A percentile compares a stretch with the other conserved stretches of the same genome.
These are phyloP conservation scores for Xylaria telfairii DNA, from an alignment of 495 filamentous ascomycete species.

Conservation along the genomic window DNA sequence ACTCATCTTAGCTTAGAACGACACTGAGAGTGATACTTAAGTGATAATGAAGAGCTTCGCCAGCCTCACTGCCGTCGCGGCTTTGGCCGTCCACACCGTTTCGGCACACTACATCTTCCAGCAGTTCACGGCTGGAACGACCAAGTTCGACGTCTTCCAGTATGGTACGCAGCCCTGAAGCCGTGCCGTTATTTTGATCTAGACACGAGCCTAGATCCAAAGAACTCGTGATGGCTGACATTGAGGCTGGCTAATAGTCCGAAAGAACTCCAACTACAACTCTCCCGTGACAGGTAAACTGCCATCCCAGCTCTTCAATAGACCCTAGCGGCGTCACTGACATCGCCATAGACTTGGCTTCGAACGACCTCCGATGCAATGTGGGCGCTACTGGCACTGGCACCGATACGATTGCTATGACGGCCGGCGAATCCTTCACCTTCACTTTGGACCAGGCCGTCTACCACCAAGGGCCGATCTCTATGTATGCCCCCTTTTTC, in stretches of 20 bases:
- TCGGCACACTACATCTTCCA: conserved; percentile 44
- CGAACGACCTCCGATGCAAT: conserved; percentile 58
- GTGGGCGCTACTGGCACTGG: conserved; percentile 50
- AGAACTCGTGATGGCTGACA: not conserved
- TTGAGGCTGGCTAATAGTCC: conserved; percentile 33
- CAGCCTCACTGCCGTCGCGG: conserved; percentile 33
- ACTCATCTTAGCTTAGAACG: conserved; percentile 7
- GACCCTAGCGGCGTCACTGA: not conserved
- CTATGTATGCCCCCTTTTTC: conserved; percentile 36
- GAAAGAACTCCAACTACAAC: conserved; percentile 58
- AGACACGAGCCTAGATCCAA: not conserved
- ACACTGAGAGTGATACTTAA: not conserved
- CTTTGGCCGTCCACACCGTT: conserved; percentile 32
- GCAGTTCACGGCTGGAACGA: conserved; percentile 33
- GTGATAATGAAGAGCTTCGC: conserved; percentile 37
- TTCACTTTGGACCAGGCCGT: conserved; percentile 52
- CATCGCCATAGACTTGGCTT: conserved; percentile 42
- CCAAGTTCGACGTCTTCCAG: conserved; percentile 32
- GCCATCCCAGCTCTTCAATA: not conserved
- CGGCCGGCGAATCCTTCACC: conserved; percentile 50
- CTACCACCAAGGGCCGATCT: conserved; percentile 59
- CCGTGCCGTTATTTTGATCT: not conserved
- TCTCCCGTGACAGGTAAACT: conserved; percentile 53
- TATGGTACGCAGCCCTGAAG: conserved; percentile 34
- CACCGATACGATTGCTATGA: conserved; percentile 46